These are phyloP conservation scores for Bipolaris zeicola DNA, from an alignment of 2,329 filamentous ascomycete genomes.

Conservation along the genomic window DNA sequence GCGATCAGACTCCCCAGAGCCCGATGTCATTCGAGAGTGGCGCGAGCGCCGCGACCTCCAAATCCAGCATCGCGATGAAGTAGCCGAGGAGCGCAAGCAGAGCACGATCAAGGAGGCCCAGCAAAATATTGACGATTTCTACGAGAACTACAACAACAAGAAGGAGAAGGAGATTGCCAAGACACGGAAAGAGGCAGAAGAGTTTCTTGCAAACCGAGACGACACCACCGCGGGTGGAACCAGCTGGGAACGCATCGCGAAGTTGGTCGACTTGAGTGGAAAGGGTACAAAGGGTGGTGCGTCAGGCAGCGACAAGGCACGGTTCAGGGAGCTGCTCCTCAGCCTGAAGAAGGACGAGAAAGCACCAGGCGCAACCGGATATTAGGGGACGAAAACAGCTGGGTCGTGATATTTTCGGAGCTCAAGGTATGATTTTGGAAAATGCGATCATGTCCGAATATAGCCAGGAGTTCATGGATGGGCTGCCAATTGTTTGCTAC, in stretches of 20 bases:
- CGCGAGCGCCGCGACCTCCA: constrained; percentile 84
- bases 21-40: constrained; percentile 88
- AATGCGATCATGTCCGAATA: constrained; percentile 15
- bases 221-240: constrained; percentile 94
- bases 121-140: constrained; percentile 97
- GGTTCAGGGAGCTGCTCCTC: constrained; percentile 88
- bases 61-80: constrained; percentile 81
- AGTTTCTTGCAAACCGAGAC: constrained; percentile 86
- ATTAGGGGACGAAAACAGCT: constrained; percentile 24
- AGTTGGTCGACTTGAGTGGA: constrained; percentile 94
- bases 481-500: constrained; percentile 26
- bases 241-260: constrained; percentile 97
- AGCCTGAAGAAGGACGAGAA: constrained; percentile 94
- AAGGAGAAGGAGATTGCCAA: constrained; percentile 91
- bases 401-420: constrained; percentile 15
- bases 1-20: constrained; percentile 77
- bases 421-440: constrained; percentile 21
- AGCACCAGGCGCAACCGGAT: constrained; percentile 64
- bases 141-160: constrained; percentile 98
- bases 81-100: constrained; percentile 79
- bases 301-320: constrained; percentile 89
- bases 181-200: constrained; percentile 88
- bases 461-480: constrained; percentile 31
- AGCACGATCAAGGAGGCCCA: constrained; percentile 89
- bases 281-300: constrained; percentile 88